Conservation (phyloP, 805 yeast species). For the Metschnikowia continentalis region DNA sequence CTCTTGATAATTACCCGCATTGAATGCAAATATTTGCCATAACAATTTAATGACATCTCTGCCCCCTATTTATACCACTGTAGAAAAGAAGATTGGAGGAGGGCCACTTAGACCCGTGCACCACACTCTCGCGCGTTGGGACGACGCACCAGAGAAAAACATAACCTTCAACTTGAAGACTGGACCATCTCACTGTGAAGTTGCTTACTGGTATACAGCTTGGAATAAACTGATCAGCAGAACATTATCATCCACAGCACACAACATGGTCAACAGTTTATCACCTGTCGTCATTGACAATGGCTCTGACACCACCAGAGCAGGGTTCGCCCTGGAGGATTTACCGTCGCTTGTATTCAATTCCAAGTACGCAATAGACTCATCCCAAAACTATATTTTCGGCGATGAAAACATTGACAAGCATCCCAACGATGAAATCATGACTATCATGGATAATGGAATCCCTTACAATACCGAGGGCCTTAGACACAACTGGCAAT, state of each 20-base stretch:
- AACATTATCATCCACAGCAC: not conserved
- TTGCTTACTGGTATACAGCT: not conserved
- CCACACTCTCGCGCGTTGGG: not conserved
- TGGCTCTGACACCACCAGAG: slow-evolving; percentile 60
- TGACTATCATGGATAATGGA: slow-evolving; percentile 61
- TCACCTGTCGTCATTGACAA: slow-evolving; percentile 71
- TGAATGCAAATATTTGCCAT: too few species aligned
- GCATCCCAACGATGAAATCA: slow-evolving; percentile 45
- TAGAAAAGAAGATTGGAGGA: too few species aligned
- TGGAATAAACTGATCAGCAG: not conserved
- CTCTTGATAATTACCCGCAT: too few species aligned
- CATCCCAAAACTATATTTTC: slow-evolving; percentile 28
- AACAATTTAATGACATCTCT: too few species aligned
- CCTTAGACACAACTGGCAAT: slow-evolving; percentile 61
- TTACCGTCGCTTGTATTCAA: slow-evolving; percentile 57
- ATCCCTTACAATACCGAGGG: slow-evolving; percentile 70
- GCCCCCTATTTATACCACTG: too few species aligned
- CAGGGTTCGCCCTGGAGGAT: slow-evolving; percentile 66
- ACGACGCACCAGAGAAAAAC: slow-evolving; percentile 3
- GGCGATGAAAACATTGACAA: slow-evolving; percentile 48
- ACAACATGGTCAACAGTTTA: slow-evolving; percentile 28
- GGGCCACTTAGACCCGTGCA: not conserved
- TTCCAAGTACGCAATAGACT: slow-evolving; percentile 47
- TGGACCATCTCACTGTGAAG: not conserved
- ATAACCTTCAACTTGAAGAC: not conserved